Conservation (phyloP, 148 eudicot species). For the Selenicereus undatus region DNA sequence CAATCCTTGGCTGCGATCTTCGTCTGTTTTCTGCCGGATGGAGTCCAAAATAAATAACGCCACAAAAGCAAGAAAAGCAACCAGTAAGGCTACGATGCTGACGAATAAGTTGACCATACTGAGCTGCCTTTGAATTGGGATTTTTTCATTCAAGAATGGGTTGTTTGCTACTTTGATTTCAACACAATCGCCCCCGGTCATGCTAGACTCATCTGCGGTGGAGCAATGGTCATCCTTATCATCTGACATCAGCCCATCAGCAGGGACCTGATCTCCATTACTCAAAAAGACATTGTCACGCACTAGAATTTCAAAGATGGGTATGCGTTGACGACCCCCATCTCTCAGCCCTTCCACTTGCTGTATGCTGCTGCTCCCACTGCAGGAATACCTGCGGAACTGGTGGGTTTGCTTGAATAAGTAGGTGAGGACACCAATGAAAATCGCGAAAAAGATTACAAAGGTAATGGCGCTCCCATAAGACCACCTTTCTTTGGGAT, state of each 20-base stretch:
- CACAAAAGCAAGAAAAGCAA: slow-evolving; percentile 12
- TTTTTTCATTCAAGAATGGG: slow-evolving; percentile 24
- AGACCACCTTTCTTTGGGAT: slow-evolving; percentile 45
- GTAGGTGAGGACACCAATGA: slow-evolving; percentile 32
- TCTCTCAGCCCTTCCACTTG: slow-evolving; percentile 27
- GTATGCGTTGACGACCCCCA: slow-evolving; percentile 9
- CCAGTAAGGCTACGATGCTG: slow-evolving; percentile 16
- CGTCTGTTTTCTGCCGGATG: neutral
- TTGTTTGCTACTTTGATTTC: neutral
- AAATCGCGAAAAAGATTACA: slow-evolving; percentile 38
- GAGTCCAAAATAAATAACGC: slow-evolving; percentile 17
- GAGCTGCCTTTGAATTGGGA: slow-evolving; percentile 19
- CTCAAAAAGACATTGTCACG: slow-evolving; percentile 33
- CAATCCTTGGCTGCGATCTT: neutral
- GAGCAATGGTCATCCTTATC: slow-evolving; percentile 23
- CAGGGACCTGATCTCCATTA: slow-evolving; percentile 40
- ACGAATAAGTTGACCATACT: slow-evolving; percentile 20
- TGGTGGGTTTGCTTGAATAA: slow-evolving; percentile 25
- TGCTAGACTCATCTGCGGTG: slow-evolving; percentile 41
- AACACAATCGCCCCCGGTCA: slow-evolving; percentile 30
- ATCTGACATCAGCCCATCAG: slow-evolving; percentile 33
- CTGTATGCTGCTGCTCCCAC: slow-evolving; percentile 29
- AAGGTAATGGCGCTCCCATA: slow-evolving; percentile 46
- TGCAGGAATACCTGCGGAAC: slow-evolving; percentile 20
- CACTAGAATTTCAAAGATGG: slow-evolving; percentile 36